A percentile compares a stretch with the other conserved stretches of the same genome.
phyloP scores from a whole-genome alignment of 2,329 filamentous ascomycete species.

The Penicillium sp. region DNA sequence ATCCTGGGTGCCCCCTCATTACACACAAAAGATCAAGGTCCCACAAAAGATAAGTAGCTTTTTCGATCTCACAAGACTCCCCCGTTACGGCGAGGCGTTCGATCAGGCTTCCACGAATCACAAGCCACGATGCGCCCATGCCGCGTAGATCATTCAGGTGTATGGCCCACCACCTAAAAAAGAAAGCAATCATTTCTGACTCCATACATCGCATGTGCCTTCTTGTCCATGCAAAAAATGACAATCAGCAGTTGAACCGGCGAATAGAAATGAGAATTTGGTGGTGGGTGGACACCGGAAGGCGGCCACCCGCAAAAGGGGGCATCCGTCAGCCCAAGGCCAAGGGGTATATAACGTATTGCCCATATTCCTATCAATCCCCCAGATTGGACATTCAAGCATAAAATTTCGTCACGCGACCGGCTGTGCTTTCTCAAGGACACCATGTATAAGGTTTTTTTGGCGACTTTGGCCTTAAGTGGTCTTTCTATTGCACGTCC shows the following conservation, averaged over 20 bases:
- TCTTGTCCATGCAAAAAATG: not conserved
- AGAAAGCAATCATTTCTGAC: not conserved
- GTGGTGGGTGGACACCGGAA: not conserved
- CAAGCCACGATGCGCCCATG: not conserved
- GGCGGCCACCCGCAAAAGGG: not conserved
- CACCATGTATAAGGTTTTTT: not conserved
- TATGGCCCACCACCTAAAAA: not conserved
- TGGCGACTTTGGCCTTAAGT: not conserved
- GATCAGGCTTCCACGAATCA: slow-evolving; percentile 3
- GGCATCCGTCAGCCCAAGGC: not conserved
- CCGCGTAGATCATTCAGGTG: not conserved
- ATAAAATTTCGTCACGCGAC: not conserved
- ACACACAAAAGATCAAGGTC: not conserved
- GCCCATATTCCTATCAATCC: not conserved
- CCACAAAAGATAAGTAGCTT: not conserved
- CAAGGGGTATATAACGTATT: not conserved
- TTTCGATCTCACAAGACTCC: not conserved
- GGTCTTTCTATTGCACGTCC: not conserved
- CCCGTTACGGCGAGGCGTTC: not conserved
- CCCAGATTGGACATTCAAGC: not conserved
- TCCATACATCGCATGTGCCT: not conserved
- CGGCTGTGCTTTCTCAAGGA: not conserved
- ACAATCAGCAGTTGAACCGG: not conserved
- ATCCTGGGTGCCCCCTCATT: not conserved
- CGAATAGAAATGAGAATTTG: not conserved